A percentile compares a stretch with the other conserved stretches of the same genome.
Conservation (phyloP, 345 rosid species). For the Pelargonium nanum region DNA sequence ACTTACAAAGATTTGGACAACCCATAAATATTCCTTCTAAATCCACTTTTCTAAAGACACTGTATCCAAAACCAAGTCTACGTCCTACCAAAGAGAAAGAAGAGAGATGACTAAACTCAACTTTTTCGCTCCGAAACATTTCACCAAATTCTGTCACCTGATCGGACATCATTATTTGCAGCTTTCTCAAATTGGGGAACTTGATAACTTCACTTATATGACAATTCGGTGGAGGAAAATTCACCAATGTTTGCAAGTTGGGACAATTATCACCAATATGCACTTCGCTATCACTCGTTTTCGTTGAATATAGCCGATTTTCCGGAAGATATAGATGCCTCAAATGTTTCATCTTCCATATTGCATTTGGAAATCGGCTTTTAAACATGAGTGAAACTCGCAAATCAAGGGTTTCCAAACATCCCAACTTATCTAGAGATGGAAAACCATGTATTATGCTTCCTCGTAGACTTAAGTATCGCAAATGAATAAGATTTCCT, state of each 20-base stretch:
- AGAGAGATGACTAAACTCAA: conserved; percentile 8
- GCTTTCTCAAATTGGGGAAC: conserved; percentile 10
- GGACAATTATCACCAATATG: conserved; percentile 2
- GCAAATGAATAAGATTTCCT: conserved; percentile 26
- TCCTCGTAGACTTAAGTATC: conserved; percentile 12
- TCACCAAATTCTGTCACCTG: fast-evolving
- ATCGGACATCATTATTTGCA: background rate
- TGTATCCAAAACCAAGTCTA: fast-evolving
- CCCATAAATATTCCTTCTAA: background rate
- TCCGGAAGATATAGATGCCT: conserved; percentile 14
- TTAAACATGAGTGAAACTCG: no score
- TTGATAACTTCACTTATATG: background rate
- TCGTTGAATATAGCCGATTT: background rate
- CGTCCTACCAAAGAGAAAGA: background rate
- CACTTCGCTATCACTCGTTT: conserved; percentile 1
- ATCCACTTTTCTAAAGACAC: background rate
- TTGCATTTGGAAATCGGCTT: background rate
- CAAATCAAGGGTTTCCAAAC: conserved; percentile 22
- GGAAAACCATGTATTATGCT: conserved; percentile 7
- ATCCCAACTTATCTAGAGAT: conserved; percentile 17
- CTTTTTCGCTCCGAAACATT: conserved; percentile 4
- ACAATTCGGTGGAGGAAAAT: conserved; percentile 10
- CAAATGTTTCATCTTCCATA: conserved; percentile 19
- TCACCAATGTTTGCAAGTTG: conserved; percentile 12
- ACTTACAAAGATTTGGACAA: conserved; percentile 6